Evolutionary conservation across 2,329 filamentous ascomycete species (phyloP).

Genomic region (Cladosporium oxysporum): DNA sequence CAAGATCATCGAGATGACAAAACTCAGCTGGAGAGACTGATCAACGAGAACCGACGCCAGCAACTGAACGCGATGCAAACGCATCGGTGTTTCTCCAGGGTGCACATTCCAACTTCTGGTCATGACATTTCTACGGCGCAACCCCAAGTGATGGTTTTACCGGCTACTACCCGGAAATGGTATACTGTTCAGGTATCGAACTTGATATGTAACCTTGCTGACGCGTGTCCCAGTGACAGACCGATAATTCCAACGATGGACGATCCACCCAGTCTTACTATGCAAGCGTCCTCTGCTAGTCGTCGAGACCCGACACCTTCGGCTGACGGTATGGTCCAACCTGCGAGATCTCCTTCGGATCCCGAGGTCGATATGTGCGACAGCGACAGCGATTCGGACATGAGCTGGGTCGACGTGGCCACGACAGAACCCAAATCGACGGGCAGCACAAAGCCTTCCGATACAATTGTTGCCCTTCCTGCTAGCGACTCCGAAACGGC

Average conservation of each 20-base stretch:
- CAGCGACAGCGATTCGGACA: not conserved
- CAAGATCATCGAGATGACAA: not conserved
- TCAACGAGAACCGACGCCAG: not conserved
- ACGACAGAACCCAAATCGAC: not conserved
- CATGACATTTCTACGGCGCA: not conserved
- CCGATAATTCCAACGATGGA: not conserved
- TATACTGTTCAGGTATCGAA: not conserved
- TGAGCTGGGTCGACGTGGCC: conserved; percentile 3
- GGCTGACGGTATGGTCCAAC: not conserved
- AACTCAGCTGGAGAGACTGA: not conserved
- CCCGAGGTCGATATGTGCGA: not conserved
- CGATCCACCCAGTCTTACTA: not conserved
- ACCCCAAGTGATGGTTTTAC: not conserved
- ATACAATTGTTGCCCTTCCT: not conserved
- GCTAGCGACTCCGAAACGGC: not conserved
- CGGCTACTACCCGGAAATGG: not conserved
- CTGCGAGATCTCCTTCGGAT: not conserved
- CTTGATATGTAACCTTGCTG: not conserved
- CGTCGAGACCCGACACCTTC: not conserved
- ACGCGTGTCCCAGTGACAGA: not conserved
- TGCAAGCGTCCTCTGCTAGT: not conserved
- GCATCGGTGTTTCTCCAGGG: not conserved
- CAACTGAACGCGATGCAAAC: not conserved
- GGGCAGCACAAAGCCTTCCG: not conserved
- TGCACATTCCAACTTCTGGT: not conserved